Evolutionary conservation across 2,329 filamentous ascomycete species (phyloP).

Genomic region (Mollisia scopiformis): DNA sequence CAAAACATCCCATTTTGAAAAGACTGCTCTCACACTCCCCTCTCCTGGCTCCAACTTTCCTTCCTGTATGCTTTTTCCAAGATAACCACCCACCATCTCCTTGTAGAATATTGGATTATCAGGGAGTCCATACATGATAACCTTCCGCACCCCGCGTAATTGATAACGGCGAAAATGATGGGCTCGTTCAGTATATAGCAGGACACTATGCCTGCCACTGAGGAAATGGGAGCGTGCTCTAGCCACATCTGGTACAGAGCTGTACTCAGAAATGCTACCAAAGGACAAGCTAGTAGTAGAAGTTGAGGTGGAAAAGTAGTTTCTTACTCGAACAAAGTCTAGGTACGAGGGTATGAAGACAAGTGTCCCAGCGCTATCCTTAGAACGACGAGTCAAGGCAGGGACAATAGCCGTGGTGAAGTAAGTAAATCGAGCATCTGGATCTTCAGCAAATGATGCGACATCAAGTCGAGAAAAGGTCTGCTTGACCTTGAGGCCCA

Average conservation of each 20-base stretch:
- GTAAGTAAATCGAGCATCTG: slow-evolving; percentile 87
- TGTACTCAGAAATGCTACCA: slow-evolving; percentile 88
- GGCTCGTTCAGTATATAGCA: slow-evolving; percentile 93
- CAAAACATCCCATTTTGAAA: slow-evolving; percentile 87
- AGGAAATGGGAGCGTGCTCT: slow-evolving; percentile 87
- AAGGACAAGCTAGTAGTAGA: slow-evolving; percentile 64
- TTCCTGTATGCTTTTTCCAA: slow-evolving; percentile 62
- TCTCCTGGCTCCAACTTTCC: slow-evolving; percentile 58
- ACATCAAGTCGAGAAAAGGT: slow-evolving; percentile 88
- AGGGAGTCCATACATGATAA: slow-evolving; percentile 90
- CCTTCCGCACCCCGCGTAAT: slow-evolving; percentile 76
- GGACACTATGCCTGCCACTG: slow-evolving; percentile 76
- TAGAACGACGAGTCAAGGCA: slow-evolving; percentile 68
- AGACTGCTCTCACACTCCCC: slow-evolving; percentile 66
- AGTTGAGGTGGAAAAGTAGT: slow-evolving; percentile 79
- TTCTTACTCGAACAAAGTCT: slow-evolving; percentile 91
- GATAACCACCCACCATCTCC: slow-evolving; percentile 72
- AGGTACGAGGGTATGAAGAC: slow-evolving; percentile 93
- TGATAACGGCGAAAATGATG: slow-evolving; percentile 94
- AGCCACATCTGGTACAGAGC: slow-evolving; percentile 75
- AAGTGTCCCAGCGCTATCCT: slow-evolving; percentile 70
- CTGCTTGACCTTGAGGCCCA: slow-evolving; percentile 75
- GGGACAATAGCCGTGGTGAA: slow-evolving; percentile 85
- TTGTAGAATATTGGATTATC: slow-evolving; percentile 85
- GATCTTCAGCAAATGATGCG: slow-evolving; percentile 70